A percentile compares a stretch with the other conserved stretches of the same genome.
These are phyloP conservation scores for Penicillium verhagenii DNA, from an alignment of 495 filamentous ascomycete genomes.

Conservation along the genomic window DNA sequence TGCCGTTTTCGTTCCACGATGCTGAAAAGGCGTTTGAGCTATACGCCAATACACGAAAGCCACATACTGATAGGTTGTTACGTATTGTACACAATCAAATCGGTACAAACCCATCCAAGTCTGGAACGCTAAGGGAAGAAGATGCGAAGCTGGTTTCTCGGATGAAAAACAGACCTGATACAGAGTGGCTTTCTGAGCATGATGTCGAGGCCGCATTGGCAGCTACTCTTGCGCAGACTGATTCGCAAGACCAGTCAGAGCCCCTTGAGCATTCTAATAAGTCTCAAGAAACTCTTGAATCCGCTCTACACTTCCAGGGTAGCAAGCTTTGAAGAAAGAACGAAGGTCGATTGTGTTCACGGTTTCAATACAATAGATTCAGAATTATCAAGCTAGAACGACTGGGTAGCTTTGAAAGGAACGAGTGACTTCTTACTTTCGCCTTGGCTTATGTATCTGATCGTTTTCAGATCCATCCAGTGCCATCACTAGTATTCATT, in stretches of 20 bases:
- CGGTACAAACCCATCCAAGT: constrained; percentile 18
- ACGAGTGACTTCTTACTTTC: no score
- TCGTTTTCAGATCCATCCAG: no score
- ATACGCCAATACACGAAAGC: constrained; percentile 41
- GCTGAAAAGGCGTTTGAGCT: constrained; percentile 32
- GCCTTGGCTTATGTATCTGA: no score
- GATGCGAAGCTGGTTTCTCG: constrained; percentile 37
- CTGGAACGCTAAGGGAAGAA: constrained; percentile 27
- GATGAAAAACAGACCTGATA: constrained; percentile 36
- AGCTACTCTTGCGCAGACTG: not conserved
- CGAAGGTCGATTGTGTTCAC: no score
- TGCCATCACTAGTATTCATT: no score
- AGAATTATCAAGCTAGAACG: no score
- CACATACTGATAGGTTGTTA: constrained; percentile 41
- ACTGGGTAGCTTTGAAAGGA: no score
- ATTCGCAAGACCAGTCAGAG: not conserved
- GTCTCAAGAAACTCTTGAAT: no score
- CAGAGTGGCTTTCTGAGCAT: constrained; percentile 48
- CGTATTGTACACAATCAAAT: constrained; percentile 39
- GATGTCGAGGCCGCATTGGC: constrained; percentile 42
- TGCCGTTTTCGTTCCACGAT: constrained; percentile 17
- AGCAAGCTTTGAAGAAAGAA: no score
- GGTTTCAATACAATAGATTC: no score
- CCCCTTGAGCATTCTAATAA: not conserved
- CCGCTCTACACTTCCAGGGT: no score